These are phyloP conservation scores for Syzygium grande DNA, from an alignment of 345 rosid genomes.

Conservation along the genomic window DNA sequence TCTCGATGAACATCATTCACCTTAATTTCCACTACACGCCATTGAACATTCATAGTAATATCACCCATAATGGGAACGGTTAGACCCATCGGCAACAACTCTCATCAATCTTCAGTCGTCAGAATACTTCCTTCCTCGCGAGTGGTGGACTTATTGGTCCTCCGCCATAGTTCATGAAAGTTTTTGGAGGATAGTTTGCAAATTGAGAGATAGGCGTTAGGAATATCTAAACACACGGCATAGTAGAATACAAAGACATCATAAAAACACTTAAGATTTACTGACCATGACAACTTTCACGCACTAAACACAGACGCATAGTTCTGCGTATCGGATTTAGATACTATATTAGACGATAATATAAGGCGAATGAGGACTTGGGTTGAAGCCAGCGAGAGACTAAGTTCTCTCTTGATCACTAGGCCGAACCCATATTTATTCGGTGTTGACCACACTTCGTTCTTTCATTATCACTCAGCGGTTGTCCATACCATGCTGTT, in stretches of 20 bases:
- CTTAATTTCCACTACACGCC: too few species aligned
- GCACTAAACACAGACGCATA: not conserved
- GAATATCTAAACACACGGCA: too few species aligned
- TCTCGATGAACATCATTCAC: too few species aligned
- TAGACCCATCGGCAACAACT: too few species aligned
- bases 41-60: too few species aligned
- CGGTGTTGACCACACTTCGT: not conserved
- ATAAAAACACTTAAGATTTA: not conserved
- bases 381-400: not conserved
- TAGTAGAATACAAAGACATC: not conserved
- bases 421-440: not conserved
- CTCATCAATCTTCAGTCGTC: too few species aligned
- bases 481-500: slow-evolving; percentile 64
- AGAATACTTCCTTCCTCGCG: too few species aligned
- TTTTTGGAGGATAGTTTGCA: not conserved
- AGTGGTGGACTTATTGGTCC: too few species aligned
- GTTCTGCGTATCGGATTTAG: not conserved
- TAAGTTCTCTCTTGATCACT: not conserved
- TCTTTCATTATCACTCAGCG: slow-evolving; percentile 13
- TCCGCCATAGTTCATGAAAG: too few species aligned
- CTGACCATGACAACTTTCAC: not conserved
- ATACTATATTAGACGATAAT: fast-evolving
- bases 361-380: not conserved
- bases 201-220: not conserved
- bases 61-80: too few species aligned